Base-by-base conservation (phyloP, 495 filamentous ascomycete species). In the Recurvomyces mirabilis region DNA sequence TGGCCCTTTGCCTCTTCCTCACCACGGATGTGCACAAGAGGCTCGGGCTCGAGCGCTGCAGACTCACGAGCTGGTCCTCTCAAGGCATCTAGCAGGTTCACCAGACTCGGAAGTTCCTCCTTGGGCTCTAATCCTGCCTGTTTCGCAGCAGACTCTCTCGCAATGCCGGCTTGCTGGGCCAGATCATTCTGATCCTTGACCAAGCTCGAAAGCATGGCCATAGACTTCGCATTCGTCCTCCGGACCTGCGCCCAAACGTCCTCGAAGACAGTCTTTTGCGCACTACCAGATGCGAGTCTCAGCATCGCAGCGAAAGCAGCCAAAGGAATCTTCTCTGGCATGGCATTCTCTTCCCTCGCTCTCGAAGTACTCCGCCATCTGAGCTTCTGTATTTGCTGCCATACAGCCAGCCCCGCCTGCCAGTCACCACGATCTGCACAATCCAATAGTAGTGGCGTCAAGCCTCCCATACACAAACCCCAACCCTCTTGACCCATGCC, bases 401-500 rank as follows among this genome's bases (percentile, higher is more conserved):
- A 63, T 30, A 63, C 38, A 17, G 40, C 51, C 9, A 41, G 25
- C 1, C 56, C 60, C 15, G 33, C 18, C 1, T 45, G 25, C 60
- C 58, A 63, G 41, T 59, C 53, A 1, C 37, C 34, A 4, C 49
- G 31, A 9, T 43, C 37, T 4, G 52, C 49, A 25, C 62, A 65
- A 26, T 60, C 50, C 6, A 32, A 32, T 10, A 65, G 49, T 18
- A 65, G 47, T 10, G 53, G 46, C 9, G 36, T 52, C 14, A 63
- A 52, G 1, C 50, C 51, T 2, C 23, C 17, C 15, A 55, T 40
- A 31, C 55, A 54, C 2, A 63, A 40, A 9, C 60, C 60, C 62
- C 62, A 65, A 24, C 62, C 56, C 29, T 65, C 60, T 1, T 40
- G 37, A n/a, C 54, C 48, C 60, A 65, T 63, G 15, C 21, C 29